Base-by-base conservation (phyloP, 2,329 filamentous ascomycete species). In the Cordyceps javanica region DNA sequence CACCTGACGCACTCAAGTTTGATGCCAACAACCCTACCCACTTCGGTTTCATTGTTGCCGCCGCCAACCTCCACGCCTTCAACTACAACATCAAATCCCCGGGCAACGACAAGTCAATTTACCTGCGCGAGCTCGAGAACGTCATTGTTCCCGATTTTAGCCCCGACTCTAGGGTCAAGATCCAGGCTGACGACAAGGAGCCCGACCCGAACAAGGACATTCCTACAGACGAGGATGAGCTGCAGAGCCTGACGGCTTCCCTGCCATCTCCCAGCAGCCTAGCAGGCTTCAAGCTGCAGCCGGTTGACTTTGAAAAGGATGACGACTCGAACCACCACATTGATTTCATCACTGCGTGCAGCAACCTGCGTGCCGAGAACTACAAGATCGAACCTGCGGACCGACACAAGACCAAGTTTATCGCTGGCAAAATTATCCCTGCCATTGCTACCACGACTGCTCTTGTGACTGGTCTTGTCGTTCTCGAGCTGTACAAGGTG, bases 241-340 rank as follows among this genome's bases (percentile, higher is more conserved):
- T 97, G 21, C 77, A 90, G 63, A 82, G 84, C 60, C 83, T 99
- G 50, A 81, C 86, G 16, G 77, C 83, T 16, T 82, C 83, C 61
- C 80, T 99, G 32, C 94, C 94, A 1, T 77, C 87, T 5, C 86
- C 93, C 16, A 92, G 88, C 70, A 85, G 86, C 41, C 77, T 99
- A 51, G 88, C 90, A 26, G 91, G 91, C 34, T 96, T 95, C 81
- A 92, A 92, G 74, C 78, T 99, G 54, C 85, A 86, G 58, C 90
- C 93, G 3, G 94, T 97, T 6, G 94, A 97, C 66, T 99, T 99
- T 67, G 91, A 99, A 75, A 99, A 99, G 80, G 94, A 99, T 63
- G 94, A 99, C 67, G 95, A 99, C 72, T 90, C 88, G 52, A 99
- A 99, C 73, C 85, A 94, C 73, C 94, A 99, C 78, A 99, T 99